Conservation (phyloP, 2,329 filamentous ascomycete genomes). For the Metarhizium humberi region DNA sequence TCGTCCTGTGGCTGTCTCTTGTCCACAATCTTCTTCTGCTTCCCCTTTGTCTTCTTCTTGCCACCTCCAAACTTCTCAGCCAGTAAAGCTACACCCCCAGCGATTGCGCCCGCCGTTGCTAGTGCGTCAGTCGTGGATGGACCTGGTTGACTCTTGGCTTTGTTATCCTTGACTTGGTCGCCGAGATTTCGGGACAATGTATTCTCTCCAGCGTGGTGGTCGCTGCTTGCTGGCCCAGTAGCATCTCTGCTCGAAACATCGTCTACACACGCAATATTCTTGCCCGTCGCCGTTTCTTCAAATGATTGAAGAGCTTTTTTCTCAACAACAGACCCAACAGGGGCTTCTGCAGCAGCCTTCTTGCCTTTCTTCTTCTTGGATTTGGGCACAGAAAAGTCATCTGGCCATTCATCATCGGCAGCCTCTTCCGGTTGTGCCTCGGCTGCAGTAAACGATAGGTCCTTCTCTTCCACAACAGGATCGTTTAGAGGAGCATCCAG, state of each 20-base stretch:
- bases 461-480: not conserved
- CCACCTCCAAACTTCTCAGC: slow-evolving; percentile 24
- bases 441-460: not conserved
- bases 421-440: not conserved
- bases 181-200: no score
- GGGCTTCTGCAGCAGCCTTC: slow-evolving; percentile 6
- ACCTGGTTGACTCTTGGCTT: not conserved
- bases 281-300: not conserved
- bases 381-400: slow-evolving; percentile 8
- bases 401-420: slow-evolving; percentile 4
- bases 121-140: slow-evolving; percentile 15
- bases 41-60: slow-evolving; percentile 13
- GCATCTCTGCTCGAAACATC: not conserved
- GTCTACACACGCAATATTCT: not conserved
- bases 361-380: slow-evolving; percentile 22
- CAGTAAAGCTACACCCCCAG: slow-evolving; percentile 24
- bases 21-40: slow-evolving; percentile 28
- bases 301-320: not conserved
- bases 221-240: not conserved
- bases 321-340: slow-evolving; percentile 1
- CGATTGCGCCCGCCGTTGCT: slow-evolving; percentile 8
- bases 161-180: not conserved
- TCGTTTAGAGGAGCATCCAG: slow-evolving; percentile 1
- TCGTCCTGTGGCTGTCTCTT: slow-evolving; percentile 28
- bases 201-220: not conserved